Percentiles rank a stretch among this genome's conserved stretches.
Conservation (phyloP, 805 yeast species). For the Wickerhamiella domercqiae region DNA sequence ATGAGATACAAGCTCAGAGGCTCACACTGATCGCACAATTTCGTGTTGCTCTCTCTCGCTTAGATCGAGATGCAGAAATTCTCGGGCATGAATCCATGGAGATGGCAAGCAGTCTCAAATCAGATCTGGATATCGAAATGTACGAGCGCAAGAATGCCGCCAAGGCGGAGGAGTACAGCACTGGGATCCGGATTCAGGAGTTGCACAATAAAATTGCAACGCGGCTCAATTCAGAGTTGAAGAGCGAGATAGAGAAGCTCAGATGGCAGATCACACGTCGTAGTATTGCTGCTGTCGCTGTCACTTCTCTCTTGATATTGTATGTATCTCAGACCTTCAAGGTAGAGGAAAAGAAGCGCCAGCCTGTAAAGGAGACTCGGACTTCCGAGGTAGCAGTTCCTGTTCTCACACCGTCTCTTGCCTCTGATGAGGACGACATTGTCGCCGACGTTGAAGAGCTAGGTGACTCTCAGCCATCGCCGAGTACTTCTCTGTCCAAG, state of each 20-base stretch:
- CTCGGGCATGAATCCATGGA: conserved; percentile 66
- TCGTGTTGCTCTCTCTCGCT: conserved; percentile 46
- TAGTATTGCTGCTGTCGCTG: conserved; percentile 62
- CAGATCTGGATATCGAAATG: conserved; percentile 68
- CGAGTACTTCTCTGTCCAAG: too few species aligned
- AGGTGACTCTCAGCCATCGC: too few species aligned
- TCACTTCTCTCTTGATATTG: conserved; percentile 18
- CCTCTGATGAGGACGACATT: conserved; percentile 4
- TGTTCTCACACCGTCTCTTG: conserved; percentile 11
- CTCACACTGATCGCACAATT: conserved; percentile 54
- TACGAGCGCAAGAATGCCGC: conserved; percentile 80
- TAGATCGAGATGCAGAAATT: conserved; percentile 58
- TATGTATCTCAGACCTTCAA: conserved; percentile 1
- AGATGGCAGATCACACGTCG: conserved; percentile 89
- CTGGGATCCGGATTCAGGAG: conserved; percentile 62
- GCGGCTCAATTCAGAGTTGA: conserved; percentile 62
- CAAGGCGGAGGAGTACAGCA: conserved; percentile 52
- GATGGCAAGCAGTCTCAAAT: conserved; percentile 41
- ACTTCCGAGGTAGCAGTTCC: conserved; percentile 10
- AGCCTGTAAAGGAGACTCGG: conserved; percentile 7
- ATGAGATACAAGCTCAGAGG: conserved; percentile 60
- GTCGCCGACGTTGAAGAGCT: conserved; percentile 4
- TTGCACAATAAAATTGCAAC: conserved; percentile 73
- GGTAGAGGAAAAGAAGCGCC: conserved; percentile 5
- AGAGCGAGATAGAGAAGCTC: conserved; percentile 73